phyloP scores from a whole-genome alignment of 2,329 filamentous ascomycete species.

The Penicillium psychrosexuale region DNA sequence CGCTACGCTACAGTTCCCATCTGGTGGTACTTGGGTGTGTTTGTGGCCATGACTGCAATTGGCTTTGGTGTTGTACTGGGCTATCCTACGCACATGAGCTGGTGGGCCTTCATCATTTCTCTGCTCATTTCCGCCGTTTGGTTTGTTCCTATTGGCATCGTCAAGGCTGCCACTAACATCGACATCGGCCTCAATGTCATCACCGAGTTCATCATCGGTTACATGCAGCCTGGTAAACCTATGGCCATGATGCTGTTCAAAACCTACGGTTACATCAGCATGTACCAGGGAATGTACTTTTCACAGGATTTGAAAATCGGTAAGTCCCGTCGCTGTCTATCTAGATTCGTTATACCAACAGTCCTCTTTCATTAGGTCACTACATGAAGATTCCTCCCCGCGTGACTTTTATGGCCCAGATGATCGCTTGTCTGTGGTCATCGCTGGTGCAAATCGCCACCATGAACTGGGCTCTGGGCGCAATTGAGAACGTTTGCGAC shows the following conservation, averaged over 20 bases:
- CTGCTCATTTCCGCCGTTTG: conserved; percentile 63
- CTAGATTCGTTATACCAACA: neutral
- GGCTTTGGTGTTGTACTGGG: conserved; percentile 47
- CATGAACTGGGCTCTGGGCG: conserved; percentile 47
- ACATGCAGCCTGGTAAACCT: conserved; percentile 68
- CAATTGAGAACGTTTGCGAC: conserved; percentile 64
- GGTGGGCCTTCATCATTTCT: conserved; percentile 70
- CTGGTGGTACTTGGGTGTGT: conserved; percentile 56
- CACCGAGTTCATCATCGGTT: conserved; percentile 70
- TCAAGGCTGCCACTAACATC: conserved; percentile 67
- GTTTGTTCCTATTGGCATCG: conserved; percentile 59
- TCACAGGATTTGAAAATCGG: conserved; percentile 63
- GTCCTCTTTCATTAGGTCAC: conserved; percentile 40
- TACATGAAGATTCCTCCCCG: conserved; percentile 61
- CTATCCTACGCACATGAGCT: conserved; percentile 65
- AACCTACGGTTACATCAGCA: conserved; percentile 67
- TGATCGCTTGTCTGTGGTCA: conserved; percentile 51
- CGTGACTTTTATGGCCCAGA: conserved; percentile 52
- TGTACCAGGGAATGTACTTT: conserved; percentile 65
- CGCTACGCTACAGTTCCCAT: conserved; percentile 55
- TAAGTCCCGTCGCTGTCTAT: conserved; percentile 3
- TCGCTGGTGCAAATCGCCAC: conserved; percentile 49
- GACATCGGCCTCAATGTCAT: conserved; percentile 67
- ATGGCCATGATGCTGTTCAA: conserved; percentile 78
- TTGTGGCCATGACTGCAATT: conserved; percentile 50